These are phyloP conservation scores for Eucalyptus curtisii DNA, from an alignment of 345 rosid species.

Conservation along the genomic window DNA sequence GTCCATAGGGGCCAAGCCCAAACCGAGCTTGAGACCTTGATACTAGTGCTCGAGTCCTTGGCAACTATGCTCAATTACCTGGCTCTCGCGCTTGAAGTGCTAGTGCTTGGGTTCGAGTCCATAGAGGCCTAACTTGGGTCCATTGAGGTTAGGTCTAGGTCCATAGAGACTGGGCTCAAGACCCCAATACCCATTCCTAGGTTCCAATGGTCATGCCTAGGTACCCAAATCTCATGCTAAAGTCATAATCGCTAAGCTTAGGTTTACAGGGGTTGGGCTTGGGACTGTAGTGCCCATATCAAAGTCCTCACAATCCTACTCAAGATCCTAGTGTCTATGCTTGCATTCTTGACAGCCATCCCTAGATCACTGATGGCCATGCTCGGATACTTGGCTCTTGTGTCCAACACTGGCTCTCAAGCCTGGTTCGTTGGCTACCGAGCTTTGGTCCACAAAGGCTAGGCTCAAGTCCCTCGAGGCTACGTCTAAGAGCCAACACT, in stretches of 20 bases:
- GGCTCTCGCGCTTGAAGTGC: accelerated
- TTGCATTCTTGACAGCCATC: accelerated
- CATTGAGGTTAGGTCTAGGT: neutral
- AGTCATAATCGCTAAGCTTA: neutral
- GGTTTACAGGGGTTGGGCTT: neutral
- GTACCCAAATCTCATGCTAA: neutral
- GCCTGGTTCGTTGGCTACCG: accelerated
- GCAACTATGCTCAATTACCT: neutral
- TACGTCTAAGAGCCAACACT: neutral
- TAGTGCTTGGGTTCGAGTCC: neutral
- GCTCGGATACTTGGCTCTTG: neutral
- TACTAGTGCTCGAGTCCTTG: neutral
- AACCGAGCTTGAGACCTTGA: accelerated
- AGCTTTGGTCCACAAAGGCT: neutral
- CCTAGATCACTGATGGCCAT: neutral
- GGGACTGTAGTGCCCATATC: neutral
- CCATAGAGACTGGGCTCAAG: neutral
- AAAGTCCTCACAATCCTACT: neutral
- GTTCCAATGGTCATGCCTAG: neutral
- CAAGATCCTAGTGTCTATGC: too few species aligned
- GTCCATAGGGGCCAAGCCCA: neutral
- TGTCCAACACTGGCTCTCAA: neutral
- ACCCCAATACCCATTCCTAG: neutral
- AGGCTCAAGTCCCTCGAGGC: neutral
- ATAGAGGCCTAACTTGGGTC: neutral